Conservation (phyloP, 257 asterid genomes). For the Avicennia marina region DNA sequence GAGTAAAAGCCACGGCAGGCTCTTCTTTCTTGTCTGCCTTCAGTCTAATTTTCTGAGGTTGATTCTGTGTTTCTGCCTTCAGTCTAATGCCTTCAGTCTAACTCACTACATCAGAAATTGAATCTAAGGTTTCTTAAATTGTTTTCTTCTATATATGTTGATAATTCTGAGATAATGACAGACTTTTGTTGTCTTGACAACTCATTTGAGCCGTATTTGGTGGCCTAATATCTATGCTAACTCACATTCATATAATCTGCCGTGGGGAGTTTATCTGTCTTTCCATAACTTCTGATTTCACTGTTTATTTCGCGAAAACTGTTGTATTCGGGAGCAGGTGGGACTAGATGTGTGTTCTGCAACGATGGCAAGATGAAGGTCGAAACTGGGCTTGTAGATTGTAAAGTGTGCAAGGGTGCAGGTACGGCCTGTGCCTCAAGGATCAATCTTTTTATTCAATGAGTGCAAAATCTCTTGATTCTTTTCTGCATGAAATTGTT, state of each 20-base stretch:
- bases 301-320: not conserved
- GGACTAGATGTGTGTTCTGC: conserved; percentile 92
- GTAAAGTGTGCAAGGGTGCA: conserved; percentile 97
- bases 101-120: too few relatives aligned
- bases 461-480: not conserved
- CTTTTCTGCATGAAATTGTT: not conserved
- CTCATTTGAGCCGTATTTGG: conserved; percentile 1
- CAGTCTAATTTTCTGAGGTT: too few relatives aligned
- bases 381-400: conserved; percentile 70
- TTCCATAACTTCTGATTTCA: not conserved
- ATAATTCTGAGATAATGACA: too few relatives aligned
- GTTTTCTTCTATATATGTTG: too few relatives aligned
- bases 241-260: not conserved
- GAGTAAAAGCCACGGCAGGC: too few relatives aligned
- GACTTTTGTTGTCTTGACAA: not conserved
- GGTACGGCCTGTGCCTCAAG: conserved; percentile 29
- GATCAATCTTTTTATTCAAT: not conserved
- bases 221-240: not conserved
- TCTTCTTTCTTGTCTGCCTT: too few relatives aligned
- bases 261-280: not conserved
- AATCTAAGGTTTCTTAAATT: too few relatives aligned
- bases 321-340: conserved; percentile 32
- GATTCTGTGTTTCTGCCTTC: too few relatives aligned
- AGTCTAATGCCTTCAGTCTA: too few relatives aligned
- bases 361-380: conserved; percentile 84